Conservation (phyloP, 495 filamentous ascomycete genomes). For the Cenococcum geophilum region DNA sequence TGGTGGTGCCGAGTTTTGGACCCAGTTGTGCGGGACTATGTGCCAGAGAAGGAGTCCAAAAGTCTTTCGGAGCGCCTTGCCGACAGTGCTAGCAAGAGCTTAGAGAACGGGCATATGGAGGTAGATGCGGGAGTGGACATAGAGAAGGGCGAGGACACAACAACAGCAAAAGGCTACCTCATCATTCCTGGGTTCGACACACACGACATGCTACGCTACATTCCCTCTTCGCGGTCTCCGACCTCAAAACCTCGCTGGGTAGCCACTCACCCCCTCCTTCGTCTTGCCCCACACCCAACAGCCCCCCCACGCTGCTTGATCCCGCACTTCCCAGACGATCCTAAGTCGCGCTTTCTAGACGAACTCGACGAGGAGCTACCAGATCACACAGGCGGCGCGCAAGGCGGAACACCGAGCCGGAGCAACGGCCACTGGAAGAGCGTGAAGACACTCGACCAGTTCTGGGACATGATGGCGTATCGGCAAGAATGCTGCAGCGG, state of each 20-base stretch:
- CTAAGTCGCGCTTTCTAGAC: conserved; percentile 83
- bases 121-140: conserved; percentile 15
- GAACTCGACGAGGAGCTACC: conserved; percentile 79
- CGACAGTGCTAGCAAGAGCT: conserved; percentile 18
- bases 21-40: conserved; percentile 54
- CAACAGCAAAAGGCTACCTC: conserved; percentile 63
- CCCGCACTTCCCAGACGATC: conserved; percentile 90
- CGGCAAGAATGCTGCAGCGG: conserved; percentile 93
- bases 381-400: conserved; percentile 38
- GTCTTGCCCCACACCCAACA: conserved; percentile 50
- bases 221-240: conserved; percentile 44
- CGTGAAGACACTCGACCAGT: conserved; percentile 74
- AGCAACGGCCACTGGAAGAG: conserved; percentile 69
- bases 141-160: conserved; percentile 14
- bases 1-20: conserved; percentile 94
- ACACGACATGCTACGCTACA: conserved; percentile 60
- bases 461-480: conserved; percentile 99
- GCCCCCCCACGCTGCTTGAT: conserved; percentile 80
- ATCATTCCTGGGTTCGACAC: conserved; percentile 79
- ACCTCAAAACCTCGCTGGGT: conserved; percentile 29
- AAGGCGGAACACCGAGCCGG: conserved; percentile 35
- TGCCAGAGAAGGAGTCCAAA: conserved; percentile 43
- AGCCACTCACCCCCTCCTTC: conserved; percentile 56
- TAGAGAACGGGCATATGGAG: conserved; percentile 13
- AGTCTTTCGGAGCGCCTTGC: conserved; percentile 23